A percentile compares a stretch with the other conserved stretches of the same genome.
Conservation (phyloP, 1,139 yeast species). For the Groenewaldozyma sp. region DNA sequence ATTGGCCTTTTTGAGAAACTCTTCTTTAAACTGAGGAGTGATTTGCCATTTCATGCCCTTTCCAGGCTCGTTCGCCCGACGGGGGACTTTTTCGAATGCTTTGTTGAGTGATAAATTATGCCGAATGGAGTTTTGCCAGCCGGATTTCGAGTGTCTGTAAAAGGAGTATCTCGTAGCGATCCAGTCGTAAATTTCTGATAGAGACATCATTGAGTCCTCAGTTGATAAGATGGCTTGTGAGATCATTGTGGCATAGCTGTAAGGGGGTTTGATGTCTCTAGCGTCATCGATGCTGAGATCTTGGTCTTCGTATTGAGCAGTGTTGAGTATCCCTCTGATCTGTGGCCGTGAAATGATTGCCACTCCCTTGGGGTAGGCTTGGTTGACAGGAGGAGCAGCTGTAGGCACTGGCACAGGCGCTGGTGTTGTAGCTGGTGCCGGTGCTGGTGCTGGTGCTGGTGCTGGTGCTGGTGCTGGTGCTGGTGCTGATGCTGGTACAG, state of each 20-base stretch:
- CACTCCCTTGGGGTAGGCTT: constrained; percentile 33
- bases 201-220: constrained; percentile 76
- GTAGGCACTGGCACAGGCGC: constrained; percentile 1
- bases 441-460: constrained; percentile 2
- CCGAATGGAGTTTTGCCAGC: constrained; percentile 86
- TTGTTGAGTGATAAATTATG: constrained; percentile 75
- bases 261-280: constrained; percentile 92
- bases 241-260: constrained; percentile 95
- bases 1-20: constrained; percentile 69
- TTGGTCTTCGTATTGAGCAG: constrained; percentile 31
- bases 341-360: constrained; percentile 34
- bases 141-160: constrained; percentile 87
- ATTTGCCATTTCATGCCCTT: constrained; percentile 99
- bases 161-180: constrained; percentile 81
- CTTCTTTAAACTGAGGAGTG: constrained; percentile 72
- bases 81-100: constrained; percentile 90
- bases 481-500: not conserved
- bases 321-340: constrained; percentile 24
- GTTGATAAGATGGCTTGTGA: constrained; percentile 92
- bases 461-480: constrained; percentile 1
- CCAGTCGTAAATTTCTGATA: constrained; percentile 89
- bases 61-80: constrained; percentile 94
- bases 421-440: constrained; percentile 1
- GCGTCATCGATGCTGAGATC: constrained; percentile 85
- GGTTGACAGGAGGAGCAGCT: no score